A percentile compares a stretch with the other conserved stretches of the same genome.
phyloP scores from a whole-genome alignment of 257 asterid species.

The Solanum peruvianum region DNA sequence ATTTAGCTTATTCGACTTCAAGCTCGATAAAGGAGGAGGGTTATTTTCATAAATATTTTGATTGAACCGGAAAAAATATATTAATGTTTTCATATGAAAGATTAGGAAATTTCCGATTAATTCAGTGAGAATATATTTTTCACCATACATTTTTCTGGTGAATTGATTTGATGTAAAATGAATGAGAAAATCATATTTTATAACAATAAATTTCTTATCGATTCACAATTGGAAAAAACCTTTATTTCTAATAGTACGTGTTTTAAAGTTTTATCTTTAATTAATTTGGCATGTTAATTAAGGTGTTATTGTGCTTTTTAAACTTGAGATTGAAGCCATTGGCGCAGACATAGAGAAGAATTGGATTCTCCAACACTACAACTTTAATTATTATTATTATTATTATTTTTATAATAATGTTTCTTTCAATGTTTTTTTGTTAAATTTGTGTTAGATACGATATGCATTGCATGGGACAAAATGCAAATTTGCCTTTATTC shows the following conservation, averaged over 20 bases:
- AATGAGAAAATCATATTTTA: neutral
- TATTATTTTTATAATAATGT: neutral
- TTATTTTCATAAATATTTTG: neutral
- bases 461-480: neutral
- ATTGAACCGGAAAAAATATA: no score
- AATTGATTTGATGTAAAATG: fast-evolving
- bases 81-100: neutral
- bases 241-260: fast-evolving
- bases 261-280: neutral
- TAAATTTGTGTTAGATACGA: neutral
- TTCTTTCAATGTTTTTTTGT: neutral
- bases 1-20: neutral
- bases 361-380: neutral
- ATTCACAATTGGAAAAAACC: neutral
- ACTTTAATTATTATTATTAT: neutral
- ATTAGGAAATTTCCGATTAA: neutral
- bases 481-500: neutral
- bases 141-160: fast-evolving
- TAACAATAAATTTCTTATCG: neutral
- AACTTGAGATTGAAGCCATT: neutral
- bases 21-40: neutral
- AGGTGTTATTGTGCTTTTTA: neutral
- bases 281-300: neutral
- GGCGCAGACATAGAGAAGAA: neutral
- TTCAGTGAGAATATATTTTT: neutral